Evolutionary conservation across 495 filamentous ascomycete genomes (phyloP).

Genomic region (Tuber brumale): DNA sequence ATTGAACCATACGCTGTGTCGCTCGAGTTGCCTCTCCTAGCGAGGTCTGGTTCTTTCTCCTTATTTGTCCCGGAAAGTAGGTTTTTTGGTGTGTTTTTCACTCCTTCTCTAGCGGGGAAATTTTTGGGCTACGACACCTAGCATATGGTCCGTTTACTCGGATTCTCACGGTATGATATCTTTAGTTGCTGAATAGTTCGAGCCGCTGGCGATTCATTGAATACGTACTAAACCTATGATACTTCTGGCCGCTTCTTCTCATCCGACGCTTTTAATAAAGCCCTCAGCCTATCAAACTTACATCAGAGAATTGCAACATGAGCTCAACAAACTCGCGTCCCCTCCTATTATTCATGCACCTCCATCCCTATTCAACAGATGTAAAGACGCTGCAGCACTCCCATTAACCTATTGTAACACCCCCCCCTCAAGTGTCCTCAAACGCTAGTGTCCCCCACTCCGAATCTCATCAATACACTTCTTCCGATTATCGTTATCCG

Average conservation of each 20-base stretch:
- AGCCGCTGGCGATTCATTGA: neutral
- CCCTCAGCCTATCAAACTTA: neutral
- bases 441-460: conserved; percentile 4
- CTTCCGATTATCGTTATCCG: conserved; percentile 71
- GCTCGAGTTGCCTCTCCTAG: neutral
- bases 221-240: neutral
- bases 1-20: neutral
- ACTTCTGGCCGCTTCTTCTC: neutral
- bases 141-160: neutral
- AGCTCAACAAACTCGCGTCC: neutral
- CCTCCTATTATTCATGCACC: neutral
- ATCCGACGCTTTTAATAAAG: neutral
- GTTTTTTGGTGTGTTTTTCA: neutral
- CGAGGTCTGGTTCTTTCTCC: neutral
- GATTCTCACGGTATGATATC: neutral
- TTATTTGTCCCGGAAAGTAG: neutral
- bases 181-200: neutral
- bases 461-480: conserved; percentile 71
- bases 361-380: neutral
- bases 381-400: neutral
- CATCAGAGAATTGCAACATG: neutral
- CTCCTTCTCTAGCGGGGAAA: neutral
- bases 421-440: neutral
- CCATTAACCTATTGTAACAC: neutral
- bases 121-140: neutral